phyloP scores from a whole-genome alignment of 768 basidiomycete genomes.

The Boletus tylopilopsis region DNA sequence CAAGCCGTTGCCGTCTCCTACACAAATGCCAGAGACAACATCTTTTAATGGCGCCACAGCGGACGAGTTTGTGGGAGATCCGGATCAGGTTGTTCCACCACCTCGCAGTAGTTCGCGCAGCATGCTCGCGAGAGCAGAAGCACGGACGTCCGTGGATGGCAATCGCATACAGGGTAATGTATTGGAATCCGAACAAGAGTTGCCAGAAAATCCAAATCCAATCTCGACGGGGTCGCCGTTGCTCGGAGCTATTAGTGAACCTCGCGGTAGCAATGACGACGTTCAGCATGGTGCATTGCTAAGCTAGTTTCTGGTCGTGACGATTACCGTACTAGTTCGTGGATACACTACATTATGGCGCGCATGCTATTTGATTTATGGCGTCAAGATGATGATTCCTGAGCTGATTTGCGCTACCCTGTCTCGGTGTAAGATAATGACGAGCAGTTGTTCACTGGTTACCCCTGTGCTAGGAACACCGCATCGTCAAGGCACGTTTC shows the following conservation, averaged over 20 bases:
- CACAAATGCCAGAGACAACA: slow-evolving; percentile 17
- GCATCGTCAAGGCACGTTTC: slow-evolving; percentile 6
- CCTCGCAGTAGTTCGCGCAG: slow-evolving; percentile 21
- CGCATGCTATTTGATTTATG: slow-evolving; percentile 7
- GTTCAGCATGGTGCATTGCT: not conserved
- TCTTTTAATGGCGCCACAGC: slow-evolving; percentile 10
- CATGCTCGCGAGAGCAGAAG: slow-evolving; percentile 7
- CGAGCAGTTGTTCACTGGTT: not conserved
- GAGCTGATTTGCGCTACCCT: slow-evolving; percentile 14
- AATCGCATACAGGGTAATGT: not conserved
- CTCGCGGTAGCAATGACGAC: slow-evolving; percentile 11
- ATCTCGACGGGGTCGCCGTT: slow-evolving; percentile 5
- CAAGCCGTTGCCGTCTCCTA: slow-evolving; percentile 27
- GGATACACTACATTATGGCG: not conserved
- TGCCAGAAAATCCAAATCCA: slow-evolving; percentile 7
- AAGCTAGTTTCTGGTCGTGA: slow-evolving; percentile 8
- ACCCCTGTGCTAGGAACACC: slow-evolving; percentile 6
- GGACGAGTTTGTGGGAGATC: slow-evolving; percentile 12
- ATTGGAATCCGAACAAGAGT: slow-evolving; percentile 3
- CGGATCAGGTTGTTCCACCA: slow-evolving; percentile 20
- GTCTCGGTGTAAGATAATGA: not conserved
- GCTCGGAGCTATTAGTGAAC: not conserved
- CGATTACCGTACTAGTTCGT: slow-evolving; percentile 15
- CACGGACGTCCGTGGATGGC: slow-evolving; percentile 1
- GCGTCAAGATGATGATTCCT: slow-evolving; percentile 11